A percentile compares a stretch with the other conserved stretches of the same genome.
Conservation (phyloP, 176 grass and related monocot species). For the Hyparrhenia diplandra region DNA sequence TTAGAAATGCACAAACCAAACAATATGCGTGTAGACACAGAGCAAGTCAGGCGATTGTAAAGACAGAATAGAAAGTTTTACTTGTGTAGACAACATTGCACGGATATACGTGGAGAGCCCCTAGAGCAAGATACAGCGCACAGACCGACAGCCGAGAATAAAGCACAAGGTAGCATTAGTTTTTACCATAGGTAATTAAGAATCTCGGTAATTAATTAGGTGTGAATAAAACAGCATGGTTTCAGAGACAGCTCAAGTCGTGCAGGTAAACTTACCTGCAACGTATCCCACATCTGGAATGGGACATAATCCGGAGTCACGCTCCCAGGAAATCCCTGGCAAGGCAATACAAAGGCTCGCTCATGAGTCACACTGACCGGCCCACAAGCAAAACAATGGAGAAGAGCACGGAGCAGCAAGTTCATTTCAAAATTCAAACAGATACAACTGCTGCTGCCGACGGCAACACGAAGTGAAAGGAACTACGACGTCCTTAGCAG, state of each 20-base stretch:
- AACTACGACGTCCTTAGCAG: too few species aligned
- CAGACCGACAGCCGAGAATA: not conserved
- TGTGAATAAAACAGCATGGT: not conserved
- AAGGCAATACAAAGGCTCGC: not conserved
- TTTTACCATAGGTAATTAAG: not conserved
- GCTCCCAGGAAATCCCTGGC: conserved; percentile 75
- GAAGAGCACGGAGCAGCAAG: not conserved
- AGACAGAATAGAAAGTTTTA: conserved; percentile 26
- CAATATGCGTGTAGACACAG: not conserved
- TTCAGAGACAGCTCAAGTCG: not conserved
- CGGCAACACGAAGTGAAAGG: too few species aligned
- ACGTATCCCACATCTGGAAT: conserved; percentile 90
- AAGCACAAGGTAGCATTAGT: not conserved
- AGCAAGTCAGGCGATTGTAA: not conserved
- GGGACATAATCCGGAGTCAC: conserved; percentile 89
- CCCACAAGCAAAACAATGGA: not conserved
- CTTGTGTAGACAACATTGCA: conserved; percentile 94
- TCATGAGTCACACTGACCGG: not conserved
- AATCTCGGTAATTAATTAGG: too few species aligned
- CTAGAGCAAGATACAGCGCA: conserved; percentile 27
- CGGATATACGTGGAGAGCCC: conserved; percentile 89
- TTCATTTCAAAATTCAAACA: not conserved
- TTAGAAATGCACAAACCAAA: conserved; percentile 12
- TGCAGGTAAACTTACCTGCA: conserved; percentile 45
- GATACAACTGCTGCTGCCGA: not conserved